Base-by-base conservation (phyloP, 2,329 filamentous ascomycete genomes). In the Paracoccidioides lutzii region DNA sequence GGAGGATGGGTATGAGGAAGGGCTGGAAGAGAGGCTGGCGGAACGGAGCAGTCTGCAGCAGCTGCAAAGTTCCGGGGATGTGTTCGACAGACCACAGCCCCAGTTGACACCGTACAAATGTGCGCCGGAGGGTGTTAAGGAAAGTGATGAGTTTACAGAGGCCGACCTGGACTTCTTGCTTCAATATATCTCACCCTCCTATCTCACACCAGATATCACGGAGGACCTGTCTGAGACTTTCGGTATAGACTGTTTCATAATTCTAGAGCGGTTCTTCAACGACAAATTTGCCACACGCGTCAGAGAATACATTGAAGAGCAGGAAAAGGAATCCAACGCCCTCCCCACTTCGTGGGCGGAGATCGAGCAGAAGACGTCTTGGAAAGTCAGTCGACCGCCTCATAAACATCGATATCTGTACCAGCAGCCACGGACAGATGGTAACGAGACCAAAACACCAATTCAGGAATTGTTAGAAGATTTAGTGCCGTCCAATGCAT, bases 331-430 rank as follows among this genome's bases (percentile, higher is more conserved):
- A 38, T 42, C 66, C 2, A 65, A 80, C 4, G 74, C 76, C 4
- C 62, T 69, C 2, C 66, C 69, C 14, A 59, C 62, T 8, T 65
- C 69, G 14, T 81, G 78, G 48, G 65, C 70, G 0, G 77, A 79
- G 56, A 82, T 86, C 57, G 81, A 84, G 64, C 76, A 76, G 48
- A 73, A 73, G 59, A 80, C 75, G 44, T 72, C 73, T 0, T 93
- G 88, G 87, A 81, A 78, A 58, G 85, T 94, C 7, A 88, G 93
- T 5, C 80, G 82, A 37, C 93, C 93, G 42, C 93, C 93, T 0
- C 90, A 98, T 74, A 98, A 98, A 75, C 90, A 96, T 67, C 87
- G 90, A 12, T 98, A 86, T 69, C 76, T 95, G 2, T 98, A 93
- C 71, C 80, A 88, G 58, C 83, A 89, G 62, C 69, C 73, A 35